Conservation (phyloP, 225 moss, liverwort and hornwort species). For the Antitrichia curtipendula region DNA sequence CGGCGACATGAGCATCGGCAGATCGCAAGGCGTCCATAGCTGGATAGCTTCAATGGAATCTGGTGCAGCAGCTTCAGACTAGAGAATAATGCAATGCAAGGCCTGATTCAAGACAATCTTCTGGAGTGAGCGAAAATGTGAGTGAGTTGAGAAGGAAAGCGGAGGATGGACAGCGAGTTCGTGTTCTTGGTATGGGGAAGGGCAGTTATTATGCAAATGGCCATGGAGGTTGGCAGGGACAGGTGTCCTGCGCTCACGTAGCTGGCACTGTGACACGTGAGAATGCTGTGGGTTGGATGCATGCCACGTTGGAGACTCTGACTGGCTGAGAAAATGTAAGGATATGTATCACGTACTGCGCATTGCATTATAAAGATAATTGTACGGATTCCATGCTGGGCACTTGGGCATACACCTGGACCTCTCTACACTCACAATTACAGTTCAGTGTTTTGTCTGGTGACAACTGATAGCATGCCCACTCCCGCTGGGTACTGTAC, state of each 20-base stretch:
- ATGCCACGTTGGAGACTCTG: background rate
- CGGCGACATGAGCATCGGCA: constrained; percentile 22
- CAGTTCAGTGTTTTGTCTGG: background rate
- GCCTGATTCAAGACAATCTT: background rate
- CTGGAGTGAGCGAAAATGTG: background rate
- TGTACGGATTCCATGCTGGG: background rate
- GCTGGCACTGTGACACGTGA: background rate
- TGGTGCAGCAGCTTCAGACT: background rate
- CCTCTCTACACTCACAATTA: background rate
- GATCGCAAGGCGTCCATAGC: constrained; percentile 12
- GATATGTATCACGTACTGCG: background rate
- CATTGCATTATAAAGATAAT: too few relatives aligned
- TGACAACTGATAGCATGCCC: too few relatives aligned
- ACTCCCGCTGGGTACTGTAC: too few relatives aligned
- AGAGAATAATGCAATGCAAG: background rate
- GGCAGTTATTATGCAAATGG: background rate
- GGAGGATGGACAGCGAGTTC: background rate
- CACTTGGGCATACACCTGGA: background rate
- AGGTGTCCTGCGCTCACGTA: background rate
- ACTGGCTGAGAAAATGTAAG: background rate
- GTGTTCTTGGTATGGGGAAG: fast-evolving
- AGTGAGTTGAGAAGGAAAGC: background rate
- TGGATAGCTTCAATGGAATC: too few relatives aligned
- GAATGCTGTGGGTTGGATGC: background rate
- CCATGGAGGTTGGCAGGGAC: background rate